Evolutionary conservation across 768 basidiomycete genomes (phyloP).

Genomic region (Suillus variegatus): DNA sequence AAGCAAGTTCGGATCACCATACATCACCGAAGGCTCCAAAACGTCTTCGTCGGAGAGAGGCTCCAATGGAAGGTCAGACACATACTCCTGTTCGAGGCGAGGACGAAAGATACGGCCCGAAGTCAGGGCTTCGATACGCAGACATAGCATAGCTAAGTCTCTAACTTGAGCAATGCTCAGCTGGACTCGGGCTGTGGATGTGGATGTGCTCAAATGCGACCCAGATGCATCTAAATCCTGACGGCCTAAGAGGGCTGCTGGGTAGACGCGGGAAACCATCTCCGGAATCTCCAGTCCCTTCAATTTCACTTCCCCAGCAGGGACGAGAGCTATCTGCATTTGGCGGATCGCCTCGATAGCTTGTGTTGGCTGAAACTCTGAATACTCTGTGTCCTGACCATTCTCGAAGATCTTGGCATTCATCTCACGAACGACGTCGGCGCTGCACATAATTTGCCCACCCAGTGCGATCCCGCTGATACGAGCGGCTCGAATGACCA

Average conservation of each 20-base stretch:
- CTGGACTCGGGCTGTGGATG: constrained; percentile 44
- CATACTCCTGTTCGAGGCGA: constrained; percentile 43
- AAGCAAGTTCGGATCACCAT: constrained; percentile 62
- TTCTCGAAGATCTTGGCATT: constrained; percentile 55
- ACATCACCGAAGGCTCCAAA: constrained; percentile 40
- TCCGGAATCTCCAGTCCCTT: constrained; percentile 96
- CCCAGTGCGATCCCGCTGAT: constrained; percentile 83
- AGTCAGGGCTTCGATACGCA: constrained; percentile 79
- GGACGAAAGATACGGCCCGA: constrained; percentile 60
- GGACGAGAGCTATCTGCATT: constrained; percentile 67
- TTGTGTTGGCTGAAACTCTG: constrained; percentile 53
- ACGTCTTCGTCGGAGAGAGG: constrained; percentile 21
- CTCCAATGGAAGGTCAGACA: constrained; percentile 20
- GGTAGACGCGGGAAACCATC: constrained; percentile 82
- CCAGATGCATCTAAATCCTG: constrained; percentile 51
- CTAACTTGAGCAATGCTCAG: constrained; percentile 76
- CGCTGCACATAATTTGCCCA: constrained; percentile 91
- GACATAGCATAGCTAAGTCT: constrained; percentile 68
- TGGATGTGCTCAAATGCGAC: constrained; percentile 15
- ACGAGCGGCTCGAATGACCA: constrained; percentile 92
- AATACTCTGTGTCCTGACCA: constrained; percentile 61
- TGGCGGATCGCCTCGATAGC: constrained; percentile 76
- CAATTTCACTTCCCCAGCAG: constrained; percentile 88
- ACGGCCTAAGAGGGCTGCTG: constrained; percentile 69
- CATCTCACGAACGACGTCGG: constrained; percentile 85